phyloP scores from a whole-genome alignment of 2,329 filamentous ascomycete genomes.

The Sporothrix pseudoabietina region DNA sequence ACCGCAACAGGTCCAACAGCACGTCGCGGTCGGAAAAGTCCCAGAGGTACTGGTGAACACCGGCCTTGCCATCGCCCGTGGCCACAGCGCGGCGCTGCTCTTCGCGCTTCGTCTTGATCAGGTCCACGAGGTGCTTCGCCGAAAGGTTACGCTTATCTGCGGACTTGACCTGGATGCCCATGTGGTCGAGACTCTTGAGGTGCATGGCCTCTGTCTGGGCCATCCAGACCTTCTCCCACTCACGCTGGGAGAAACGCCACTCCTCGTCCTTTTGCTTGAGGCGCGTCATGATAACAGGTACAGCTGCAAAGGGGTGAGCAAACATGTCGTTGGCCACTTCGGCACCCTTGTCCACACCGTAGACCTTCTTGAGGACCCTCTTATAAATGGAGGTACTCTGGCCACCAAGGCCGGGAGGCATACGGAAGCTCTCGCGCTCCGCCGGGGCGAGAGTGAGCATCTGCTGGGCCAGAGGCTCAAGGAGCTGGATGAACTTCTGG shows the following conservation, averaged over 20 bases:
- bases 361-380: constrained; percentile 96
- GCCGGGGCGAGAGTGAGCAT: constrained; percentile 76
- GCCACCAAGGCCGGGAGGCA: constrained; percentile 82
- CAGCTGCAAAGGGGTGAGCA: constrained; percentile 76
- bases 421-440: constrained; percentile 73
- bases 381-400: constrained; percentile 97
- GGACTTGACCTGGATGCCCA: constrained; percentile 85
- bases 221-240: constrained; percentile 99
- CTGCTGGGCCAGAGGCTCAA: constrained; percentile 91
- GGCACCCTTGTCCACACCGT: constrained; percentile 79
- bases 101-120: constrained; percentile 90
- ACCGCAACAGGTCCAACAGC: constrained; percentile 62
- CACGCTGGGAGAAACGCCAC: constrained; percentile 90
- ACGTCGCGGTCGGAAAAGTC: constrained; percentile 72
- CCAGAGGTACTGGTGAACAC: constrained; percentile 71
- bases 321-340: constrained; percentile 89
- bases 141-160: constrained; percentile 90
- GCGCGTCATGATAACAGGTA: constrained; percentile 83
- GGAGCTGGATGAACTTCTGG: constrained; percentile 89
- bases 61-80: constrained; percentile 56
- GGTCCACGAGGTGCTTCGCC: constrained; percentile 83
- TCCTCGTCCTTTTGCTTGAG: constrained; percentile 97
- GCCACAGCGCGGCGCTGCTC: constrained; percentile 72
- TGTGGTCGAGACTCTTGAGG: constrained; percentile 94
- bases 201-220: constrained; percentile 93